Percentiles rank a stretch among this genome's conserved stretches.
Evolutionary conservation across 163 green algal genomes (phyloP).

Genomic region (Scenedesmus sp.): DNA sequence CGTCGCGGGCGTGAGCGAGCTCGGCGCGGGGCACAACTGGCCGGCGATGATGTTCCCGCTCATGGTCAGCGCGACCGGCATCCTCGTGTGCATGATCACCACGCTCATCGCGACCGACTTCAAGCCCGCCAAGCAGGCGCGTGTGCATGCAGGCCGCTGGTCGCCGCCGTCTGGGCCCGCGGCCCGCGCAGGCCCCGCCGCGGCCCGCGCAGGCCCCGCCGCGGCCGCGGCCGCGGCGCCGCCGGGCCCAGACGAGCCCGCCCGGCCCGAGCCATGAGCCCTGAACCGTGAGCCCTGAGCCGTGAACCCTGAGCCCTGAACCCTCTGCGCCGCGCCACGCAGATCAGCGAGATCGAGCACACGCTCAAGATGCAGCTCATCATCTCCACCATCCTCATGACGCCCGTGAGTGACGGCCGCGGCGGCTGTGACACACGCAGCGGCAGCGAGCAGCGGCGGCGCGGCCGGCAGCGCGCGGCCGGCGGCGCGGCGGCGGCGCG

Average conservation of each 20-base stretch:
- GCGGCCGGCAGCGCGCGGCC: neutral
- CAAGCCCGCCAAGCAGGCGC: constrained; percentile 69
- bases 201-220: too few species aligned
- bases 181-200: too few species aligned
- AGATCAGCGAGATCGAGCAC: constrained; percentile 90
- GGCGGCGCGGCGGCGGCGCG: too few species aligned
- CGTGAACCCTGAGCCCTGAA: too few species aligned
- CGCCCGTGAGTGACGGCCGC: constrained; percentile 66
- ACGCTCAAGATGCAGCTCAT: constrained; percentile 98
- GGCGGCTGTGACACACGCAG: neutral
- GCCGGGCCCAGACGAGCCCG: too few species aligned
- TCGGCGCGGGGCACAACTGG: constrained; percentile 78
- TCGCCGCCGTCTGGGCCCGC: too few species aligned
- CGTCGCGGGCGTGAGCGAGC: constrained; percentile 85
- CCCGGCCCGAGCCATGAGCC: too few species aligned
- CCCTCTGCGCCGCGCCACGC: too few species aligned
- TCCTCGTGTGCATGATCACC: constrained; percentile 95
- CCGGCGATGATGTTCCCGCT: constrained; percentile 93
- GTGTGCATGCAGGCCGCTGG: too few species aligned
- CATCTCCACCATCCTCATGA: constrained; percentile 95
- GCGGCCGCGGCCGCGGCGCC: too few species aligned
- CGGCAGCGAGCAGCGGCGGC: neutral
- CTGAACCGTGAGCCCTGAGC: too few species aligned
- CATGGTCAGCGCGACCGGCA: constrained; percentile 88
- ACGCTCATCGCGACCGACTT: constrained; percentile 97